Conservation (phyloP, 1,284 basidiomycete species). For the Ganoderma resinaceum region DNA sequence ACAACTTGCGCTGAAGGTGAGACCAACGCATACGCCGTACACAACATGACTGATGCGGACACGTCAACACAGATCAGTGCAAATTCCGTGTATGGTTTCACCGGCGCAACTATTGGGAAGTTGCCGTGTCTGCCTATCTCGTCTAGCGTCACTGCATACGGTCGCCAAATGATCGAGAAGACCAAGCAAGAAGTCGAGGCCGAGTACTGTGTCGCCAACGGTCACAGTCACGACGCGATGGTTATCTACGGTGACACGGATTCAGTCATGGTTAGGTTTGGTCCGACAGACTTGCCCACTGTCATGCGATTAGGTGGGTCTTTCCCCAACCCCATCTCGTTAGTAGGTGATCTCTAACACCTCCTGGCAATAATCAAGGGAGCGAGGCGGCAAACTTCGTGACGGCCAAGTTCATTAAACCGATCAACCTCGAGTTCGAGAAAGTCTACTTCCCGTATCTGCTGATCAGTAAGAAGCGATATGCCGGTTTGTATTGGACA, state of each 20-base stretch:
- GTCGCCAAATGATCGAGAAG: slow-evolving; percentile 96
- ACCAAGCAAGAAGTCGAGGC: slow-evolving; percentile 93
- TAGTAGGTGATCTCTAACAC: slow-evolving; percentile 1
- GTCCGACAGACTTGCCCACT: slow-evolving; percentile 81
- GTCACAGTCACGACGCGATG: slow-evolving; percentile 85
- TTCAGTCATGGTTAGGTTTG: slow-evolving; percentile 97
- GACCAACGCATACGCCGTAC: slow-evolving; percentile 10
- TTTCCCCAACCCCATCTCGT: slow-evolving; percentile 1
- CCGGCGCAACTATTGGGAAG: slow-evolving; percentile 94
- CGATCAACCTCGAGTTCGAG: slow-evolving; percentile 98
- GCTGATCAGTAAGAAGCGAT: slow-evolving; percentile 96
- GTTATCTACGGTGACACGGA: slow-evolving; percentile 98
- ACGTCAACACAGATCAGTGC: slow-evolving; percentile 78
- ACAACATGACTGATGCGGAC: slow-evolving; percentile 4
- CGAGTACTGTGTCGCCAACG: slow-evolving; percentile 87
- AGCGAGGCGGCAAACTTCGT: slow-evolving; percentile 96
- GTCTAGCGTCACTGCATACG: slow-evolving; percentile 92
- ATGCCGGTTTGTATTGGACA: slow-evolving; percentile 97
- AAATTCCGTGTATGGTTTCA: slow-evolving; percentile 98
- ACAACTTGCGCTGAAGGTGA: slow-evolving; percentile 91
- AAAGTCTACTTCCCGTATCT: slow-evolving; percentile 98
- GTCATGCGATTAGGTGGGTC: slow-evolving; percentile 89
- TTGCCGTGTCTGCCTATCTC: slow-evolving; percentile 94
- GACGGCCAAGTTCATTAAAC: slow-evolving; percentile 88
- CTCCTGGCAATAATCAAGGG: slow-evolving; percentile 55